phyloP scores from a whole-genome alignment of 2,329 filamentous ascomycete genomes.

The Calonectria pteridis region DNA sequence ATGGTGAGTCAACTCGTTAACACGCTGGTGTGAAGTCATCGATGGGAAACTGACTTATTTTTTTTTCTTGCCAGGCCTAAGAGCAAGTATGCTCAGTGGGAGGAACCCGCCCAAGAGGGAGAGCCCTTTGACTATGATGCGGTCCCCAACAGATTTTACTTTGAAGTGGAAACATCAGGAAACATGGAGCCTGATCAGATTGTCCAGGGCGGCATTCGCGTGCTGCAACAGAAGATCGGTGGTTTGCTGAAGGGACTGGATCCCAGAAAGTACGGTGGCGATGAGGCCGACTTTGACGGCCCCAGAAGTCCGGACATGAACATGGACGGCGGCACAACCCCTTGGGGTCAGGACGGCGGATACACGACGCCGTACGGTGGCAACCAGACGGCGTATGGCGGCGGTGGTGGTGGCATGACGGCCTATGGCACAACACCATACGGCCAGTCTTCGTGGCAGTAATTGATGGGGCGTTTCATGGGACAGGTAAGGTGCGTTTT shows the following conservation, averaged over 20 bases:
- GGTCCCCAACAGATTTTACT: conserved; percentile 87
- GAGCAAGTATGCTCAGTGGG: conserved; percentile 83
- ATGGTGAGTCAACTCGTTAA: conserved; percentile 72
- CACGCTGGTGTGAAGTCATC: not conserved
- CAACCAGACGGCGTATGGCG: conserved; percentile 76
- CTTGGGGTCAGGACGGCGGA: conserved; percentile 70
- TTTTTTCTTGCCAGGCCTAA: conserved; percentile 71
- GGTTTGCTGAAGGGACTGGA: conserved; percentile 74
- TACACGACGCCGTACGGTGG: conserved; percentile 76
- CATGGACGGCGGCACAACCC: conserved; percentile 67
- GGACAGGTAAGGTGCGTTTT: conserved; percentile 32
- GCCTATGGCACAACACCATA: conserved; percentile 73
- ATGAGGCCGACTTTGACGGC: conserved; percentile 71
- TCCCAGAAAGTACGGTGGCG: conserved; percentile 61
- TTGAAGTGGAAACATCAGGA: conserved; percentile 91
- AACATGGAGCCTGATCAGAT: conserved; percentile 91
- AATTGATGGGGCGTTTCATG: conserved; percentile 42
- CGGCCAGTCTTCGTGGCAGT: conserved; percentile 65
- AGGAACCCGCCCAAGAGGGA: conserved; percentile 83
- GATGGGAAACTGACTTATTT: conserved; percentile 13
- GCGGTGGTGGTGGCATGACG: conserved; percentile 63
- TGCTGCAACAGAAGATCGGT: conserved; percentile 91
- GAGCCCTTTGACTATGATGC: conserved; percentile 94
- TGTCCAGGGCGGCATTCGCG: conserved; percentile 87
- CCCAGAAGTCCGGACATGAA: conserved; percentile 75